Evolutionary conservation across 306 rosid species (phyloP).

Genomic region (Neltuma alba): DNA sequence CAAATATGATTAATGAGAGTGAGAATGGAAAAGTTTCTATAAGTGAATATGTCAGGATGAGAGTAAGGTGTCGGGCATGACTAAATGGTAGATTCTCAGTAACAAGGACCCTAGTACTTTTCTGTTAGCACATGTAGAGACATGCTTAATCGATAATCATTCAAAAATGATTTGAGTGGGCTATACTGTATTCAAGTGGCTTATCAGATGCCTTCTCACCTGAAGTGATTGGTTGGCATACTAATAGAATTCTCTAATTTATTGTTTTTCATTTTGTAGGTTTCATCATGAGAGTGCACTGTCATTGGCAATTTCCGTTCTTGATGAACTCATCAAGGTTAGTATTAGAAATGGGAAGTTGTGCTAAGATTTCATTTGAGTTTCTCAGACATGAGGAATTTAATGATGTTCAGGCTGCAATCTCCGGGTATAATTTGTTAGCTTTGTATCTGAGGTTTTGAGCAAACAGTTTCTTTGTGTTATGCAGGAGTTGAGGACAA

Average conservation of each 20-base stretch:
- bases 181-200: constrained; percentile 2
- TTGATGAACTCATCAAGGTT: constrained; percentile 91
- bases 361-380: constrained; percentile 31
- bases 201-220: constrained; percentile 25
- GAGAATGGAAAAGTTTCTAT: neutral
- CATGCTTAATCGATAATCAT: constrained; percentile 16
- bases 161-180: neutral
- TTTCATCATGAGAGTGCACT: constrained; percentile 72
- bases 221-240: constrained; percentile 10
- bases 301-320: constrained; percentile 75
- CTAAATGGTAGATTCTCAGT: constrained; percentile 5
- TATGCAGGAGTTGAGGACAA: constrained; percentile 73
- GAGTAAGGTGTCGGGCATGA: constrained; percentile 1
- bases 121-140: neutral
- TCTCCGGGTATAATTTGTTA: constrained; percentile 8
- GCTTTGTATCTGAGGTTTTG: constrained; percentile 29
- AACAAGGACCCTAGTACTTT: neutral
- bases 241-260: constrained; percentile 25
- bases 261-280: constrained; percentile 53
- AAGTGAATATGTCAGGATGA: constrained; percentile 9
- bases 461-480: constrained; percentile 33
- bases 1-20: neutral
- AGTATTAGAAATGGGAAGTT: constrained; percentile 37
- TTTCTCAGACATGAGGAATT: constrained; percentile 9
- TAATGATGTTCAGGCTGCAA: constrained; percentile 10